These are phyloP conservation scores for Lipomyces orientalis DNA, from an alignment of 805 yeast genomes.

Conservation along the genomic window DNA sequence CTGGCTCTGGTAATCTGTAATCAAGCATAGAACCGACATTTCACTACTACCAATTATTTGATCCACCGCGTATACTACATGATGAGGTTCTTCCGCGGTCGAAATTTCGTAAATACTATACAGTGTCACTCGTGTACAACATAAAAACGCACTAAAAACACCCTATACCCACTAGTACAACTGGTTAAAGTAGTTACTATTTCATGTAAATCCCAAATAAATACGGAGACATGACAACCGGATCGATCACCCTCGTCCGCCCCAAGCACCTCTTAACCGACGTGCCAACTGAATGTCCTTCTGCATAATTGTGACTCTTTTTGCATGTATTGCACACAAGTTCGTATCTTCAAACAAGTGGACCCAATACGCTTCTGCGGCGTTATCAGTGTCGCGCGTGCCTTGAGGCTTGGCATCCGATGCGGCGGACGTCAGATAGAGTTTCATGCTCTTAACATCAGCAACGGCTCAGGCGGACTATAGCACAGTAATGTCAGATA, in stretches of 20 bases:
- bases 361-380: conserved; percentile 97
- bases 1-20: conserved; percentile 16
- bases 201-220: background rate
- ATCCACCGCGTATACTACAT: conserved; percentile 54
- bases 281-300: conserved; percentile 98
- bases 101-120: conserved; percentile 24
- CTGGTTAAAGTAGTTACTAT: background rate
- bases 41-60: conserved; percentile 52
- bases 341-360: conserved; percentile 97
- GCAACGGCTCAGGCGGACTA: no score
- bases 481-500: no score
- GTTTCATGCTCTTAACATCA: no score
- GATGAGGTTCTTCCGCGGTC: conserved; percentile 59
- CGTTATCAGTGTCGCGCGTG: no score
- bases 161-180: background rate
- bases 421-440: no score
- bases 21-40: conserved; percentile 25
- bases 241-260: conserved; percentile 29
- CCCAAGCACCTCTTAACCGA: conserved; percentile 85
- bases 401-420: no score
- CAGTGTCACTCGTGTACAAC: conserved; percentile 3
- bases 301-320: conserved; percentile 98
- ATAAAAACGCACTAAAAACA: background rate
- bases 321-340: conserved; percentile 98
- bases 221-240: background rate